phyloP scores from a whole-genome alignment of 1,139 yeast genomes.

The Protomyces inouyei region DNA sequence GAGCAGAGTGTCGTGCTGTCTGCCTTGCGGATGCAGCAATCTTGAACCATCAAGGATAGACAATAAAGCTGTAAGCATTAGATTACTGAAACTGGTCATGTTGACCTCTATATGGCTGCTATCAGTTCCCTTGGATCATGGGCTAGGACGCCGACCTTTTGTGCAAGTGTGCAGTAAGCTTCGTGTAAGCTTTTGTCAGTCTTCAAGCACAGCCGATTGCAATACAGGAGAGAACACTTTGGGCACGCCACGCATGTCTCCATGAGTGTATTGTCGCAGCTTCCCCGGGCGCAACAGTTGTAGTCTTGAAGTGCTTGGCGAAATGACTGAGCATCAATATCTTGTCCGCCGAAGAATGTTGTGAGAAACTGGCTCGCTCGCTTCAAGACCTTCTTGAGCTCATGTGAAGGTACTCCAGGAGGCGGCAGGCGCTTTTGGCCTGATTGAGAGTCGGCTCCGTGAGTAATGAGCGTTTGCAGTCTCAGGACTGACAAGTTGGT shows the following conservation, averaged over 20 bases:
- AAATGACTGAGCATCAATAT: slow-evolving; percentile 9
- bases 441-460: not conserved
- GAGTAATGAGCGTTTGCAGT: slow-evolving; percentile 4
- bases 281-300: not conserved
- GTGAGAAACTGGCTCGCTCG: not conserved
- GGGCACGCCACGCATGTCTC: slow-evolving; percentile 12
- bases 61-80: not conserved
- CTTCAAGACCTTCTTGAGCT: not conserved
- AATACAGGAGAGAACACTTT: not conserved
- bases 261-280: not conserved
- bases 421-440: not conserved
- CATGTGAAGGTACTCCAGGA: slow-evolving; percentile 5
- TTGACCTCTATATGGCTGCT: not conserved
- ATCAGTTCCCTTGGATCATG: not conserved
- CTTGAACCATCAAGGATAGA: not conserved
- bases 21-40: slow-evolving; percentile 15
- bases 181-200: not conserved
- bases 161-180: not conserved
- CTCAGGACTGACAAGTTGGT: slow-evolving; percentile 21
- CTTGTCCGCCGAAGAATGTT: slow-evolving; percentile 8
- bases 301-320: slow-evolving; percentile 3
- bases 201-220: not conserved
- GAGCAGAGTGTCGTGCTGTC: slow-evolving; percentile 16
- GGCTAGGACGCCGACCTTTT: not conserved
- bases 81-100: not conserved